Conservation (phyloP, 352 stramenopile species). For the Phytophthora pluvialis region DNA sequence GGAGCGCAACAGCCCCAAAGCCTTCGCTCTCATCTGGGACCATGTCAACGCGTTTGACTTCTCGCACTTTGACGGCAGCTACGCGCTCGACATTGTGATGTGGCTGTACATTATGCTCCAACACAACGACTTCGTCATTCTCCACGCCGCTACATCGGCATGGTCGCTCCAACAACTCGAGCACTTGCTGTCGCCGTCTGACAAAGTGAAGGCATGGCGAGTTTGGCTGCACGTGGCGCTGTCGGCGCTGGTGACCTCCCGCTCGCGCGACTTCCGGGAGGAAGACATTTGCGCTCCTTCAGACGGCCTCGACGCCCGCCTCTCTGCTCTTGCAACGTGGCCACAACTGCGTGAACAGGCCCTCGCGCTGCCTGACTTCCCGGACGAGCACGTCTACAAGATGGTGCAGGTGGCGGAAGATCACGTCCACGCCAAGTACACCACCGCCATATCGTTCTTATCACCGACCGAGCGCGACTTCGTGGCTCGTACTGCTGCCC, state of each 20-base stretch:
- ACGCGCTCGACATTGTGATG: slow-evolving; percentile 41
- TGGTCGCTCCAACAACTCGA: slow-evolving; percentile 51
- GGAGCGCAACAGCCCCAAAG: slow-evolving; percentile 27
- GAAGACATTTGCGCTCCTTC: slow-evolving; percentile 36
- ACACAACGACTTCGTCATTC: slow-evolving; percentile 48
- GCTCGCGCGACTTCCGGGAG: slow-evolving; percentile 32
- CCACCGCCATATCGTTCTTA: slow-evolving; percentile 31
- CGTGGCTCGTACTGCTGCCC: slow-evolving; percentile 41
- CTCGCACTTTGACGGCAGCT: slow-evolving; percentile 27
- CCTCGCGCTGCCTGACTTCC: slow-evolving; percentile 41
- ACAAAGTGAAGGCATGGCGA: slow-evolving; percentile 37
- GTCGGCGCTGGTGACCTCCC: slow-evolving; percentile 34
- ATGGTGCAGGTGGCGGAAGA: slow-evolving; percentile 60
- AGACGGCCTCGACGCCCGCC: slow-evolving; percentile 19
- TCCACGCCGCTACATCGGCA: slow-evolving; percentile 45
- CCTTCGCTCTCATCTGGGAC: slow-evolving; percentile 37
- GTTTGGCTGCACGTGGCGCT: slow-evolving; percentile 46
- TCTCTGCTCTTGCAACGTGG: slow-evolving; percentile 47
- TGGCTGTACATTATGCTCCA: slow-evolving; percentile 49
- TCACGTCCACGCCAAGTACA: slow-evolving; percentile 25
- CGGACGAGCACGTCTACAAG: slow-evolving; percentile 74
- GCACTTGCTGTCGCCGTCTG: slow-evolving; percentile 36
- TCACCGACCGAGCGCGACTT: slow-evolving; percentile 46
- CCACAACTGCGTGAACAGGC: slow-evolving; percentile 39
- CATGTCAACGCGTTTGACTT: slow-evolving; percentile 40